Evolutionary conservation across 2,329 filamentous ascomycete species (phyloP).

Genomic region (Parastagonospora nodorum): DNA sequence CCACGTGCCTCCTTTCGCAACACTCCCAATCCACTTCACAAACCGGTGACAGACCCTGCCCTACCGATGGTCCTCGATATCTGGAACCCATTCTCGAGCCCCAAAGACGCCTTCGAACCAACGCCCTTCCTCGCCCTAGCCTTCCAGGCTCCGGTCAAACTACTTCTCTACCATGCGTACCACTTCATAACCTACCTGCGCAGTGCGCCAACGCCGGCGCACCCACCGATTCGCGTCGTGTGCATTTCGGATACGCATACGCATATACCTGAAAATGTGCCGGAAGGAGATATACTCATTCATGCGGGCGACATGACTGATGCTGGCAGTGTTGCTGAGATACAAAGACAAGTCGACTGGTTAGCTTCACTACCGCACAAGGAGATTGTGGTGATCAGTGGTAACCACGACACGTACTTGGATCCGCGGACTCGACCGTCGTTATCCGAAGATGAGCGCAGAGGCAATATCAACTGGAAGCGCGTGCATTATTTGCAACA

Average conservation of each 20-base stretch:
- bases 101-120: constrained; percentile 49
- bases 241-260: constrained; percentile 91
- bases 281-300: constrained; percentile 81
- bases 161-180: constrained; percentile 67
- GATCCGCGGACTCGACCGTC: constrained; percentile 66
- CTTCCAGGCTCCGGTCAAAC: constrained; percentile 69
- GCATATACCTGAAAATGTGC: constrained; percentile 63
- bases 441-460: constrained; percentile 57
- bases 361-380: constrained; percentile 72
- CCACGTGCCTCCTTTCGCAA: not conserved
- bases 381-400: constrained; percentile 81
- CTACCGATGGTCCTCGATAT: constrained; percentile 36
- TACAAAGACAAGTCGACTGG: constrained; percentile 88
- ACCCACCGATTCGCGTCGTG: constrained; percentile 72
- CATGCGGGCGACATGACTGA: constrained; percentile 88
- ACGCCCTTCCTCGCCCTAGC: constrained; percentile 64
- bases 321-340: constrained; percentile 70
- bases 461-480: constrained; percentile 66
- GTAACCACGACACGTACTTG: constrained; percentile 89
- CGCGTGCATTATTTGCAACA: constrained; percentile 78
- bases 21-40: constrained; percentile 2
- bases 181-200: constrained; percentile 69
- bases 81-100: constrained; percentile 31
- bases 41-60: not conserved
- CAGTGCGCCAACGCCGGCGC: constrained; percentile 64